Percentiles rank a stretch among this genome's conserved stretches.
Evolutionary conservation across 495 filamentous ascomycete species (phyloP).

Genomic region (Neurospora tetrasperma): DNA sequence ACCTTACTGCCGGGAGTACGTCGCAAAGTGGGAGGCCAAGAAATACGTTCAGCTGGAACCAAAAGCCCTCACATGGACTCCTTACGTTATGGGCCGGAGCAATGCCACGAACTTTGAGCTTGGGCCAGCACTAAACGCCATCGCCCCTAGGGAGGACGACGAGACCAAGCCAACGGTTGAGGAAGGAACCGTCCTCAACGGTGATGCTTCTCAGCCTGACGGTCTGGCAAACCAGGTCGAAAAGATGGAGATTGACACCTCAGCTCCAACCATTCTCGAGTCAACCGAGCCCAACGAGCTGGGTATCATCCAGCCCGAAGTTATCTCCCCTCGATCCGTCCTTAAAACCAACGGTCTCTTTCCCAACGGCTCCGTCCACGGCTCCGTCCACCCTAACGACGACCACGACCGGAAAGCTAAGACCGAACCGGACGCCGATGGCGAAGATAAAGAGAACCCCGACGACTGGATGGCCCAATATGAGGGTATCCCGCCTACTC

Average conservation of each 20-base stretch:
- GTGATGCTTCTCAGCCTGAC: slow-evolving; percentile 19
- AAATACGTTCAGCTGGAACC: slow-evolving; percentile 77
- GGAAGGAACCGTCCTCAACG: slow-evolving; percentile 23
- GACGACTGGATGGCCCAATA: slow-evolving; percentile 32
- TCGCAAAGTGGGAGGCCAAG: slow-evolving; percentile 77
- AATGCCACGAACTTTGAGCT: slow-evolving; percentile 79
- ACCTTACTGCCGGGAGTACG: slow-evolving; percentile 70
- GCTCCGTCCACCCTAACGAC: slow-evolving; percentile 10
- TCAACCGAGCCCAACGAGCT: slow-evolving; percentile 34
- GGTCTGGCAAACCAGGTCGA: slow-evolving; percentile 7
- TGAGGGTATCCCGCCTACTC: slow-evolving; percentile 56
- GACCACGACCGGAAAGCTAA: slow-evolving; percentile 20
- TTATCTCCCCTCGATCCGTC: not conserved
- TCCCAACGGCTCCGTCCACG: slow-evolving; percentile 6
- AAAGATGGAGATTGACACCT: slow-evolving; percentile 13
- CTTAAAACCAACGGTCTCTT: slow-evolving; percentile 15
- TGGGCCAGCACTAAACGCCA: slow-evolving; percentile 69
- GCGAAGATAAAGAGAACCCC: slow-evolving; percentile 22
- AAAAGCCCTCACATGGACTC: slow-evolving; percentile 83
- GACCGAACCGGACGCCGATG: slow-evolving; percentile 20
- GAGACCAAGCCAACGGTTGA: slow-evolving; percentile 36
- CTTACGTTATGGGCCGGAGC: slow-evolving; percentile 86
- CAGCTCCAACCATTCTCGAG: slow-evolving; percentile 22
- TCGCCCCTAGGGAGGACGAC: slow-evolving; percentile 74
- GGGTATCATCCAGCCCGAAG: slow-evolving; percentile 2